A percentile compares a stretch with the other conserved stretches of the same genome.
Conservation (phyloP, 2,329 filamentous ascomycete species). For the Xylaria sp. region DNA sequence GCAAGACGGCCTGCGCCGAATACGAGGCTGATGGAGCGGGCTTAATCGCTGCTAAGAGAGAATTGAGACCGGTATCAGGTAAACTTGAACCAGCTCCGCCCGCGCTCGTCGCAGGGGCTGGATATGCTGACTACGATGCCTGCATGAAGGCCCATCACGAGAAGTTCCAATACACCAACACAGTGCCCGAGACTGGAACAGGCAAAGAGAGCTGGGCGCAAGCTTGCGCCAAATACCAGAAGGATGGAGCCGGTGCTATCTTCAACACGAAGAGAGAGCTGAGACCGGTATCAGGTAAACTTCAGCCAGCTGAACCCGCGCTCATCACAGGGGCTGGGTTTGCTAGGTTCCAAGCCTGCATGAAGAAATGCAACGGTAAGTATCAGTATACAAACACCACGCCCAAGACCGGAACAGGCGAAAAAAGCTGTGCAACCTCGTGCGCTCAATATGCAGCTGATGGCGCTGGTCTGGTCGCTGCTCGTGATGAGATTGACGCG, state of each 20-base stretch:
- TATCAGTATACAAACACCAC: conserved; percentile 23
- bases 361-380: conserved; percentile 11
- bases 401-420: background rate
- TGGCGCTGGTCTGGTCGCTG: conserved; percentile 1
- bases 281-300: background rate
- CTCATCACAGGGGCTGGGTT: background rate
- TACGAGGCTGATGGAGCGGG: background rate
- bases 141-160: conserved; percentile 25
- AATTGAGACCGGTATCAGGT: background rate
- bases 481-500: too few relatives aligned
- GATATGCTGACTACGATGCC: conserved; percentile 11
- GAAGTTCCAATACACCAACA: conserved; percentile 7
- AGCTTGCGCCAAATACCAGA: conserved; percentile 4
- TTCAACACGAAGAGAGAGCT: conserved; percentile 6
- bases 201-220: conserved; percentile 15
- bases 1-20: background rate
- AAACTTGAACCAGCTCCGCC: background rate
- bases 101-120: background rate
- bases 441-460: background rate
- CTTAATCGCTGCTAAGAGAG: conserved; percentile 1
- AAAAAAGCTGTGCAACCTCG: conserved; percentile 5
- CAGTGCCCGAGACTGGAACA: conserved; percentile 10
- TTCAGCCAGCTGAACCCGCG: background rate
- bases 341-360: conserved; percentile 21
- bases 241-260: background rate